A percentile compares a stretch with the other conserved stretches of the same genome.
Conservation (phyloP, 495 filamentous ascomycete genomes). For the Xanthoparmelia taractica region DNA sequence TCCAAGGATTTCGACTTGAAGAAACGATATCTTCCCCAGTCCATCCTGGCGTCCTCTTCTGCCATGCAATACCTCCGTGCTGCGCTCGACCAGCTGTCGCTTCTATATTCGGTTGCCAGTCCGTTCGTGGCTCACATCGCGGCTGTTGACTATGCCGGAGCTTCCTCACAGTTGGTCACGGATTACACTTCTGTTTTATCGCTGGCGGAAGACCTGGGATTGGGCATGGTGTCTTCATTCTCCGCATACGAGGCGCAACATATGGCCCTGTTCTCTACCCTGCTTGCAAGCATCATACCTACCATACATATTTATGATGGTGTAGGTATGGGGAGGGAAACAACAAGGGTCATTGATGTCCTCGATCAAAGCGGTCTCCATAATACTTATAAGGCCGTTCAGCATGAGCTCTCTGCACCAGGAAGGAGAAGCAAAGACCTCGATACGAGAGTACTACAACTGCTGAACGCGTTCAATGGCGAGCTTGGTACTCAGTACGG, state of each 20-base stretch:
- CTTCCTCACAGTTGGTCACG: conserved; percentile 60
- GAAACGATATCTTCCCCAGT: conserved; percentile 87
- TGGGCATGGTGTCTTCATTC: conserved; percentile 75
- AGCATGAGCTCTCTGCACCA: conserved; percentile 46
- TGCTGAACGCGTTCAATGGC: conserved; percentile 76
- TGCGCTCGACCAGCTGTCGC: conserved; percentile 80
- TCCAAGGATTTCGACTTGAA: conserved; percentile 86
- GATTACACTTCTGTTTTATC: conserved; percentile 79
- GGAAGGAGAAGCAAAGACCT: conserved; percentile 64
- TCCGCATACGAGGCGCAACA: conserved; percentile 90
- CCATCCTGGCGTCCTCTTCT: conserved; percentile 75
- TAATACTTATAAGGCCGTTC: conserved; percentile 61
- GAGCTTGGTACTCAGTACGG: conserved; percentile 90
- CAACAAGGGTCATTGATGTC: conserved; percentile 75
- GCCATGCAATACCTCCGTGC: conserved; percentile 71
- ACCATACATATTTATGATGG: conserved; percentile 92
- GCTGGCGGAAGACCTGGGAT: conserved; percentile 82
- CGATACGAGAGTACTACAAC: conserved; percentile 63
- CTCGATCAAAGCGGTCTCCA: conserved; percentile 65
- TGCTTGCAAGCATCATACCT: conserved; percentile 71
- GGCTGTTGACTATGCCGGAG: conserved; percentile 76
- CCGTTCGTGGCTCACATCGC: conserved; percentile 90
- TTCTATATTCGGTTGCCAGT: conserved; percentile 81
- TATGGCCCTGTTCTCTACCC: conserved; percentile 83
- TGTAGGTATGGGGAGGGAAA: conserved; percentile 76